phyloP scores from a whole-genome alignment of 2,329 filamentous ascomycete genomes.

The Cercospora brassicicola region DNA sequence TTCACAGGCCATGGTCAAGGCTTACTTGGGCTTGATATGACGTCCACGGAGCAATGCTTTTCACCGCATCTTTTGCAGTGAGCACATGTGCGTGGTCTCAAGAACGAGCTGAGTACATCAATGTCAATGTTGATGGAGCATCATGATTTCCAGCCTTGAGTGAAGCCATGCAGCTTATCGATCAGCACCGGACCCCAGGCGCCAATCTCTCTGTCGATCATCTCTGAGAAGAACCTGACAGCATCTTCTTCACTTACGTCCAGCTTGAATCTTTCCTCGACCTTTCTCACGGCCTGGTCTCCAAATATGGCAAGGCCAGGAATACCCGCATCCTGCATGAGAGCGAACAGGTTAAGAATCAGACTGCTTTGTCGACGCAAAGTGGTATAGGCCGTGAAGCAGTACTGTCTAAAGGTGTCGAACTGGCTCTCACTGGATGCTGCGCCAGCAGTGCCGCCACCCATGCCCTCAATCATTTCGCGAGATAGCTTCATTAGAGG shows the following conservation, averaged over 20 bases:
- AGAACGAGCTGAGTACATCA: background rate
- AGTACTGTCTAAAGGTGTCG: constrained; percentile 88
- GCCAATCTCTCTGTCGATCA: constrained; percentile 88
- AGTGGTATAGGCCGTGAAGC: constrained; percentile 90
- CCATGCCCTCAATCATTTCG: constrained; percentile 99
- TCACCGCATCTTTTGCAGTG: background rate
- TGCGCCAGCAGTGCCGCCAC: constrained; percentile 56
- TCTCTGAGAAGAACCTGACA: constrained; percentile 77
- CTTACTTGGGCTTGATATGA: background rate
- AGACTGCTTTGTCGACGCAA: constrained; percentile 85
- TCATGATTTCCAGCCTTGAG: constrained; percentile 68
- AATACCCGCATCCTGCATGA: constrained; percentile 98
- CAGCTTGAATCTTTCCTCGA: constrained; percentile 89
- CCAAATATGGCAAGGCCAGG: constrained; percentile 76
- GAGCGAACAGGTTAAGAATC: constrained; percentile 89
- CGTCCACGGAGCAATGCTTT: background rate
- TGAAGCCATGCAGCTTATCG: constrained; percentile 89
- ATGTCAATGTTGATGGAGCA: background rate
- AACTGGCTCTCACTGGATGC: constrained; percentile 59
- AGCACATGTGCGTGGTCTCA: background rate
- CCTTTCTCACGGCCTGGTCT: constrained; percentile 91
- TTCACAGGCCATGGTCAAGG: background rate
- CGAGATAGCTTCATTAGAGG: constrained; percentile 95
- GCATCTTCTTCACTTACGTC: constrained; percentile 92
- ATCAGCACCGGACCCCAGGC: constrained; percentile 91